Conservation (phyloP, 257 asterid species). For the Capsicum chinense region DNA sequence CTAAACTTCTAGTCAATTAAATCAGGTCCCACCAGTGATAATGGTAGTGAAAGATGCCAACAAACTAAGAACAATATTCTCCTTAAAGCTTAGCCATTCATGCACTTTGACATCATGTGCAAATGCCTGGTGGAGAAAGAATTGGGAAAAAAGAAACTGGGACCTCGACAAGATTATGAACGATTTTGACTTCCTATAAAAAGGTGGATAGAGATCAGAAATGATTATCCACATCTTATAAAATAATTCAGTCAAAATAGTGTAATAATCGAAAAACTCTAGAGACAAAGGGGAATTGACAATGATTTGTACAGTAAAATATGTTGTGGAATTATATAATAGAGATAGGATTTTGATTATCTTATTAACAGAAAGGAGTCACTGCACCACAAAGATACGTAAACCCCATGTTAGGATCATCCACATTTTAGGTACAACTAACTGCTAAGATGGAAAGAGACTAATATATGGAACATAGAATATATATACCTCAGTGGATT, state of each 20-base stretch:
- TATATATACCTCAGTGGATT: conserved; percentile 35
- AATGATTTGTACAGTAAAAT: neutral
- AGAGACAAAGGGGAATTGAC: neutral
- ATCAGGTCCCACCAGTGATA: conserved; percentile 25
- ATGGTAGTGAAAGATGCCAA: conserved; percentile 16
- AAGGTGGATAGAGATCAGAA: neutral
- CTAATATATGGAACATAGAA: conserved; percentile 30
- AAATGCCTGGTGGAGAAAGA: neutral
- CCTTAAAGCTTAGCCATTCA: neutral
- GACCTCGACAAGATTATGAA: conserved; percentile 17
- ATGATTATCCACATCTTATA: conserved; percentile 6
- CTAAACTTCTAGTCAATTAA: neutral
- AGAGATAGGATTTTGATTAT: conserved; percentile 28
- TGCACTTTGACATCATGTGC: neutral
- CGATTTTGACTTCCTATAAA: conserved; percentile 17
- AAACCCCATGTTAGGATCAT: conserved; percentile 41
- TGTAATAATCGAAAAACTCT: neutral
- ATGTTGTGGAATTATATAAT: neutral
- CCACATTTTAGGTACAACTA: conserved; percentile 35
- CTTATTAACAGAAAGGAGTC: neutral
- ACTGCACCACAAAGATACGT: conserved; percentile 53
- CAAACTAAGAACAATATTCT: neutral
- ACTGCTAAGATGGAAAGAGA: conserved; percentile 43
- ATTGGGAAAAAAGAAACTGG: neutral
- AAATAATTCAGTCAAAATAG: conserved; percentile 14